A percentile compares a stretch with the other conserved stretches of the same genome.
Evolutionary conservation across 192 early-diverging fungal genomes (phyloP).

Genomic region (Podochytrium sp.): DNA sequence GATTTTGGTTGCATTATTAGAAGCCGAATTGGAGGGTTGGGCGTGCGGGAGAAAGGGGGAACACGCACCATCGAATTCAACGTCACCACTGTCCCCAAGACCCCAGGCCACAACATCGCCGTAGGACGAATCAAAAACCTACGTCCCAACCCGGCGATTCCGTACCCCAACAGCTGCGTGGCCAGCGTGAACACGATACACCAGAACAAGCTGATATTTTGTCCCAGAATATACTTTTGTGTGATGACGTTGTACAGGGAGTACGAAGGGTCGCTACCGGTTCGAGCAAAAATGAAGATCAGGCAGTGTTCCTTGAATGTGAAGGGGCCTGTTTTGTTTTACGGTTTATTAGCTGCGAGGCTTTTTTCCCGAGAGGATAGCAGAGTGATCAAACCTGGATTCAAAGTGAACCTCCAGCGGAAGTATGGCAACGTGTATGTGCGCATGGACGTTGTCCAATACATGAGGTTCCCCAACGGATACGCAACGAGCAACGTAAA

Average conservation of each 20-base stretch:
- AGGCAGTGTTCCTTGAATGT: conserved; percentile 40
- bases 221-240: conserved; percentile 24
- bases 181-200: conserved; percentile 60
- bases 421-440: conserved; percentile 32
- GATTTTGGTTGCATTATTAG: background rate
- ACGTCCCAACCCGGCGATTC: conserved; percentile 73
- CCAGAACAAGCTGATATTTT: conserved; percentile 26
- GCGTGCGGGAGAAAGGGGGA: conserved; percentile 50
- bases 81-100: conserved; percentile 28
- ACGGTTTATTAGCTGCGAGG: too few species aligned
- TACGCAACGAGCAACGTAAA: conserved; percentile 60
- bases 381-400: conserved; percentile 74
- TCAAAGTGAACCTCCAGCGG: conserved; percentile 17
- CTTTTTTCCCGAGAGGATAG: too few species aligned
- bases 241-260: conserved; percentile 48
- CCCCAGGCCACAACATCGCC: conserved; percentile 87
- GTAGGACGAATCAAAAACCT: conserved; percentile 85
- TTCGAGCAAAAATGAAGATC: conserved; percentile 67
- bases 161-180: conserved; percentile 70
- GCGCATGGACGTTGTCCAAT: conserved; percentile 58
- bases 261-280: conserved; percentile 41
- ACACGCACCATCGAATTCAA: conserved; percentile 66
- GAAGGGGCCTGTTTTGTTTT: conserved; percentile 76
- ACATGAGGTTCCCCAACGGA: conserved; percentile 70
- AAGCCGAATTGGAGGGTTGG: conserved; percentile 53